Percentiles rank a stretch among this genome's conserved stretches.
phyloP scores from a whole-genome alignment of 2,329 filamentous ascomycete genomes.

The Fusarium haematococcum region DNA sequence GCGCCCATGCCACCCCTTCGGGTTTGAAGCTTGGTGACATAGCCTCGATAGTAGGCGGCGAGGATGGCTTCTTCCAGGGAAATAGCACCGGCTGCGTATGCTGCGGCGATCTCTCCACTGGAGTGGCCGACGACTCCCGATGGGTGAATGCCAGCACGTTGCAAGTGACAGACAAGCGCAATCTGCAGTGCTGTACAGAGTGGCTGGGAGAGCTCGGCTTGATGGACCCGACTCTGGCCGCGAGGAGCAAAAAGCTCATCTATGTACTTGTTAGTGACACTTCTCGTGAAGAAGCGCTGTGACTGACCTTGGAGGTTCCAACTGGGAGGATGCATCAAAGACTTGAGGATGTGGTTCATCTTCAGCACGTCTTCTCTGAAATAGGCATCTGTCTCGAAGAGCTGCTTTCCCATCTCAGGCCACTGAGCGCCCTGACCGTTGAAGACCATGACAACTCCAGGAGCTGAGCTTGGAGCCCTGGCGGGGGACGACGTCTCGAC shows the following conservation, averaged over 20 bases:
- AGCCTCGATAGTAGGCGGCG: background rate
- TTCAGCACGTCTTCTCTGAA: background rate
- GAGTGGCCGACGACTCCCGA: background rate
- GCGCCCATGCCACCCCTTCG: background rate
- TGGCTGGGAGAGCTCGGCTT: background rate
- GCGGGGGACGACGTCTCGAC: background rate
- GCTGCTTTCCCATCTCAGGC: slow-evolving; percentile 1
- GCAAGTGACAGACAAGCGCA: background rate
- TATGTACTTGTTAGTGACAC: background rate
- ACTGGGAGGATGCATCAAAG: background rate
- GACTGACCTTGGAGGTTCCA: background rate
- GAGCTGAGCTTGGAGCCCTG: background rate
- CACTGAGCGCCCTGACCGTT: slow-evolving; percentile 48
- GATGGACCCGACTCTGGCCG: background rate
- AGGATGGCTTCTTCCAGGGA: background rate
- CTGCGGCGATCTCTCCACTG: background rate
- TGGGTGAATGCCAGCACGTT: background rate
- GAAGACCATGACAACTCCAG: background rate
- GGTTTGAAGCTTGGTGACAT: background rate
- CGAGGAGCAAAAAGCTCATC: background rate
- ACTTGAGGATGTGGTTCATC: background rate
- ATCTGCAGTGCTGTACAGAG: background rate
- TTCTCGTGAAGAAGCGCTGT: background rate
- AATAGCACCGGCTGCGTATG: background rate
- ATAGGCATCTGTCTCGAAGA: background rate